phyloP scores from a whole-genome alignment of 768 basidiomycete species.

The Leucocoprinus birnbaumii region DNA sequence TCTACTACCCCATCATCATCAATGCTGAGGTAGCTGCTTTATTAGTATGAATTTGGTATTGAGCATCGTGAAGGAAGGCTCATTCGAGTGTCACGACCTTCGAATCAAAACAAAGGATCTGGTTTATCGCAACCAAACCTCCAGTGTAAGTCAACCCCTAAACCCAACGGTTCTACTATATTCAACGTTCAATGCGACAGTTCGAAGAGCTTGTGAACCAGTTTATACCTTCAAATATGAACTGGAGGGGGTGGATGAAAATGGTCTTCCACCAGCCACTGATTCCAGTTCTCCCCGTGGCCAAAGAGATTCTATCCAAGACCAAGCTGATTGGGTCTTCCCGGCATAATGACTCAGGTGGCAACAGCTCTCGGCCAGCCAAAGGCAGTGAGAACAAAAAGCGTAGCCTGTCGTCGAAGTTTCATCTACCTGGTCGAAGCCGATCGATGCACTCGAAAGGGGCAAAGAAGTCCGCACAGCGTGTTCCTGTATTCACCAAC shows the following conservation, averaged over 20 bases:
- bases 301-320: constrained; percentile 74
- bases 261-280: constrained; percentile 82
- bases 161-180: not conserved
- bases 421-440: not conserved
- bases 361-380: not conserved
- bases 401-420: not conserved
- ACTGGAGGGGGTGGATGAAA: constrained; percentile 80
- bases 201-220: constrained; percentile 79
- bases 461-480: not conserved
- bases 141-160: constrained; percentile 59
- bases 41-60: constrained; percentile 65
- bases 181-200: constrained; percentile 29
- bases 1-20: constrained; percentile 12
- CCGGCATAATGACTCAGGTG: not conserved
- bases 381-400: not conserved
- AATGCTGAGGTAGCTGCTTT: constrained; percentile 15
- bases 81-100: constrained; percentile 80
- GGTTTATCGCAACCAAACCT: constrained; percentile 79
- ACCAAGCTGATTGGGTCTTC: constrained; percentile 62
- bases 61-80: constrained; percentile 80
- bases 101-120: constrained; percentile 78
- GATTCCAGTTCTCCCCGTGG: constrained; percentile 74
- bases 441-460: constrained; percentile 3
- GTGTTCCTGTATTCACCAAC: constrained; percentile 16
- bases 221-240: constrained; percentile 75